These are phyloP conservation scores for Punctularia strigosozonata DNA, from an alignment of 768 basidiomycete species.

Conservation along the genomic window DNA sequence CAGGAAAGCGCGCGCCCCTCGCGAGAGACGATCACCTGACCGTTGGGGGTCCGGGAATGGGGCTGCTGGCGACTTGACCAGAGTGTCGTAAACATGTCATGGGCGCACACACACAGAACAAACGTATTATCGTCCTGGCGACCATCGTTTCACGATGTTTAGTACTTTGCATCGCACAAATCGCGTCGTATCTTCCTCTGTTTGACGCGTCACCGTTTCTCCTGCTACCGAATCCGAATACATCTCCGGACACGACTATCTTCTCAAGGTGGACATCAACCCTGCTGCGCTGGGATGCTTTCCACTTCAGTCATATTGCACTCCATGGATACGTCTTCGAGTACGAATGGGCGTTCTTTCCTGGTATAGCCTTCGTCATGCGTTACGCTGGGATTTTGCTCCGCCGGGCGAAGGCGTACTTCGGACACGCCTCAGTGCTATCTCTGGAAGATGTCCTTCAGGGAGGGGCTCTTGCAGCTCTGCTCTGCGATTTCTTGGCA, in stretches of 20 bases:
- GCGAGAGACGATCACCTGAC: no score
- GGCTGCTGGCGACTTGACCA: no score
- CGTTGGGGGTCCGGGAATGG: no score
- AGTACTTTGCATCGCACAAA: slow-evolving; percentile 5
- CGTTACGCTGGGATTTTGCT: slow-evolving; percentile 20
- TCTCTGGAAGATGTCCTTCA: slow-evolving; percentile 19
- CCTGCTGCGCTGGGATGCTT: slow-evolving; percentile 76
- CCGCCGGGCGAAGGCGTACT: slow-evolving; percentile 1
- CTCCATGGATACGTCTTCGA: slow-evolving; percentile 50
- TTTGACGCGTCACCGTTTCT: slow-evolving; percentile 17
- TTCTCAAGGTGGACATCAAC: slow-evolving; percentile 9
- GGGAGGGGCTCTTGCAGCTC: slow-evolving; percentile 23
- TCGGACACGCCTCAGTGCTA: background rate
- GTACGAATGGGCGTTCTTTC: slow-evolving; percentile 82
- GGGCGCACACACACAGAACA: no score
- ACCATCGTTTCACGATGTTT: background rate
- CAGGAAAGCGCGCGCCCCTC: no score
- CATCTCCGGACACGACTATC: background rate
- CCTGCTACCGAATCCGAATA: slow-evolving; percentile 2
- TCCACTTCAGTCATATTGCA: slow-evolving; percentile 72
- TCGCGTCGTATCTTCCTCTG: slow-evolving; percentile 10
- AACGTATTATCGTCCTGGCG: background rate
- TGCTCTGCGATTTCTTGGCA: slow-evolving; percentile 23
- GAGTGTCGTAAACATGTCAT: no score
- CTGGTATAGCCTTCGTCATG: slow-evolving; percentile 51